phyloP scores from a whole-genome alignment of 805 yeast species.

The Saccharomycopsis fermentans region DNA sequence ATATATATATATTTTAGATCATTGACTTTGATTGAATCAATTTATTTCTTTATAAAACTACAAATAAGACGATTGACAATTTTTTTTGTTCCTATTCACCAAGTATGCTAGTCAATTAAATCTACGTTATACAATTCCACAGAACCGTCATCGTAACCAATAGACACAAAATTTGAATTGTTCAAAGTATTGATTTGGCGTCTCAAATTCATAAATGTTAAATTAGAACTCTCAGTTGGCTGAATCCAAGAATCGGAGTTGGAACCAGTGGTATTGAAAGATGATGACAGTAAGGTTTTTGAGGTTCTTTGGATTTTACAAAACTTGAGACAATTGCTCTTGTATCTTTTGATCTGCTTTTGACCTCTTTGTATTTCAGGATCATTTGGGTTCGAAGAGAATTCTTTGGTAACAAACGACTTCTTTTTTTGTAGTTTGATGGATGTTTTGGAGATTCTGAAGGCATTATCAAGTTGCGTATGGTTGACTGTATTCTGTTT shows the following conservation, averaged over 20 bases:
- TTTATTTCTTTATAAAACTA: too few species aligned
- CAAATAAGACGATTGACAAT: too few species aligned
- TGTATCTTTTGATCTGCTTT: conserved; percentile 26
- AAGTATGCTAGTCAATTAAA: neutral
- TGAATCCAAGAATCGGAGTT: neutral
- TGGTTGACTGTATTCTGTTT: too few species aligned
- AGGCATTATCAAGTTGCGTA: too few species aligned
- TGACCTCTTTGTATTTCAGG: conserved; percentile 25
- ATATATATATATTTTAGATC: too few species aligned
- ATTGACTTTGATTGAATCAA: too few species aligned
- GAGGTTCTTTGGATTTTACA: conserved; percentile 22
- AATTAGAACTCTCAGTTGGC: neutral
- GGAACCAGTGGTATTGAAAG: too few species aligned
- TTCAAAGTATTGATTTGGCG: neutral
- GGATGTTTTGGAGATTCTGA: conserved; percentile 3
- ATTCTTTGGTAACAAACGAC: conserved; percentile 21
- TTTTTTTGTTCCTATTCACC: too few species aligned
- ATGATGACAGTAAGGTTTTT: too few species aligned
- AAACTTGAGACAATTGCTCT: conserved; percentile 20
- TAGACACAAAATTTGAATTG: conserved; percentile 28
- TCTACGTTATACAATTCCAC: conserved; percentile 29
- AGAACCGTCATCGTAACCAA: conserved; percentile 49
- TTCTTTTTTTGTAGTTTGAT: conserved; percentile 22
- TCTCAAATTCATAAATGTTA: neutral
- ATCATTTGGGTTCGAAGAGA: conserved; percentile 22